Conservation (phyloP, 2,329 filamentous ascomycete genomes). For the Thelonectria olida region DNA sequence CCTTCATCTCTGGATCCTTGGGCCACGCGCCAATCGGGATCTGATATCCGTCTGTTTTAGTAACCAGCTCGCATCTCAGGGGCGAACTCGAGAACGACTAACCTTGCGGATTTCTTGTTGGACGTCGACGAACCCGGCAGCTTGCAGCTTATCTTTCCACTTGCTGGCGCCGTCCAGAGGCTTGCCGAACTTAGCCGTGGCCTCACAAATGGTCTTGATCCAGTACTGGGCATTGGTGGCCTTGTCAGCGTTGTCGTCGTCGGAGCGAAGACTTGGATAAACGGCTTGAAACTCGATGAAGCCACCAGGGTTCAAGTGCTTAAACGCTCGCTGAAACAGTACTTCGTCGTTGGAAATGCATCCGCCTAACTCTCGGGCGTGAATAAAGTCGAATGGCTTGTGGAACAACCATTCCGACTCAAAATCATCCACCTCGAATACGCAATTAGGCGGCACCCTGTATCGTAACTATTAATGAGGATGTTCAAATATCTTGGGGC, state of each 20-base stretch:
- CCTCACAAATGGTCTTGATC: slow-evolving; percentile 3
- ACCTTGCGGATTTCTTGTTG: slow-evolving; percentile 20
- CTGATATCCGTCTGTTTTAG: background rate
- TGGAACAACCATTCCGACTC: slow-evolving; percentile 16
- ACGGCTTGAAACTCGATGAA: slow-evolving; percentile 9
- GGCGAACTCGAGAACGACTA: background rate
- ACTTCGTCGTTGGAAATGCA: slow-evolving; percentile 9
- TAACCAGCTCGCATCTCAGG: background rate
- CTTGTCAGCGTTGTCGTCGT: slow-evolving; percentile 4
- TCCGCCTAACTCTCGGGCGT: slow-evolving; percentile 17
- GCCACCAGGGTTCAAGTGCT: slow-evolving; percentile 7
- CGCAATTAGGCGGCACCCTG: slow-evolving; percentile 22
- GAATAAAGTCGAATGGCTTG: slow-evolving; percentile 13
- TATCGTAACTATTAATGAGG: background rate
- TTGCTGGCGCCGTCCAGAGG: background rate
- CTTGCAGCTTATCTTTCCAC: slow-evolving; percentile 7
- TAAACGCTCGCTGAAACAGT: slow-evolving; percentile 4
- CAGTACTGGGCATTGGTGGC: slow-evolving; percentile 8
- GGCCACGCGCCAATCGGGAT: background rate
- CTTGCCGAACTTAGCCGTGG: slow-evolving; percentile 8
- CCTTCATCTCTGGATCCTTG: slow-evolving; percentile 1
- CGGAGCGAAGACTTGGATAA: background rate
- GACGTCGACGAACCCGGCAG: slow-evolving; percentile 18
- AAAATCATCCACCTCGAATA: slow-evolving; percentile 20
- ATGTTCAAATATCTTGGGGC: background rate